These are phyloP conservation scores for Litsea cubeba DNA, from an alignment of 164 flowering plant genomes.

Conservation along the genomic window DNA sequence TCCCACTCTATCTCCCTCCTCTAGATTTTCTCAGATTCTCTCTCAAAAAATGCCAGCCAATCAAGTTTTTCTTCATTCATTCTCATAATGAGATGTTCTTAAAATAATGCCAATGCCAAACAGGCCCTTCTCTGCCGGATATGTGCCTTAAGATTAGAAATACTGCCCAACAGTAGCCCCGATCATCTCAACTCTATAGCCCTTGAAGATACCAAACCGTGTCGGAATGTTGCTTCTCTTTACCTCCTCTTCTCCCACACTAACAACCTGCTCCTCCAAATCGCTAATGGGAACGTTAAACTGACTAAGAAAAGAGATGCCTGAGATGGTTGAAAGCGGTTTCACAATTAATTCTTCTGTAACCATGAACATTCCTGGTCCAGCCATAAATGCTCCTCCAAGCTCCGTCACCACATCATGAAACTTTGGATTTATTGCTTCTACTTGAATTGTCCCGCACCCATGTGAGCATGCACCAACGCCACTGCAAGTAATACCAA, in stretches of 20 bases:
- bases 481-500: not conserved
- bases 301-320: slow-evolving; percentile 7
- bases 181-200: too few relatives aligned
- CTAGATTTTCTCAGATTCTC: too few relatives aligned
- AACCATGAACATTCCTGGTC: slow-evolving; percentile 8
- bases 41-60: too few relatives aligned
- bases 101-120: too few relatives aligned
- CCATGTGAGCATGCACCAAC: not conserved
- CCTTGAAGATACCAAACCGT: too few relatives aligned
- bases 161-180: too few relatives aligned
- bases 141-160: too few relatives aligned
- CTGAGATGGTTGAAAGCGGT: slow-evolving; percentile 12
- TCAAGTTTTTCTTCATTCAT: too few relatives aligned
- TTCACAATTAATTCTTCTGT: slow-evolving; percentile 10
- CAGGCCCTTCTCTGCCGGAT: too few relatives aligned
- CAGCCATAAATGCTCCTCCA: slow-evolving; percentile 7
- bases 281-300: not conserved
- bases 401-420: not conserved
- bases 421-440: not conserved
- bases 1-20: too few relatives aligned
- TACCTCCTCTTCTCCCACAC: slow-evolving; percentile 2
- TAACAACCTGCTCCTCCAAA: not conserved
- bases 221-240: not conserved
- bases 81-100: too few relatives aligned
- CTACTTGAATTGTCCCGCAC: too few relatives aligned